Percentiles rank a stretch among this genome's conserved stretches.
phyloP scores from a whole-genome alignment of 2,329 filamentous ascomycete species.

The Aquanectria penicillioides region DNA sequence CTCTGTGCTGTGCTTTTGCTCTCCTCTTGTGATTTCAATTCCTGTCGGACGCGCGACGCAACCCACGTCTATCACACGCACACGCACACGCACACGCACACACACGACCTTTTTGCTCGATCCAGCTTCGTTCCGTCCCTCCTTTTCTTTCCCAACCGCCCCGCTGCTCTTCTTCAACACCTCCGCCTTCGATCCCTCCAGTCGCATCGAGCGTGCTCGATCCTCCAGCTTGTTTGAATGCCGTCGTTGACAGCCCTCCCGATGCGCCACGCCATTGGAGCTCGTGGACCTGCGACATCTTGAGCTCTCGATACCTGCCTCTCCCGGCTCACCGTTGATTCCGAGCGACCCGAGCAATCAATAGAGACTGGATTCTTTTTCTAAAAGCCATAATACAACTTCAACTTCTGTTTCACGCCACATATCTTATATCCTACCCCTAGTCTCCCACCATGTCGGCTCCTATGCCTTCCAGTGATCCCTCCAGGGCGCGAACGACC shows the following conservation, averaged over 20 bases:
- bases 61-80: not conserved
- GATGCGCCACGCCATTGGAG: conserved; percentile 40
- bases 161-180: not conserved
- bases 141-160: not conserved
- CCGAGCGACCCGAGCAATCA: conserved; percentile 8
- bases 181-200: not conserved
- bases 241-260: conserved; percentile 29
- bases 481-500: conserved; percentile 29
- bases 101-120: not conserved
- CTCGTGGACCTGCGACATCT: conserved; percentile 35
- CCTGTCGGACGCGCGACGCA: no score
- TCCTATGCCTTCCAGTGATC: conserved; percentile 34
- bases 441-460: conserved; percentile 30
- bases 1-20: not conserved
- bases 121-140: conserved; percentile 1
- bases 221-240: conserved; percentile 33
- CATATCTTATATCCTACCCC: no score
- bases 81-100: not conserved
- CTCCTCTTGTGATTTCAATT: conserved; percentile 6
- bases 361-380: not conserved
- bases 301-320: conserved; percentile 20
- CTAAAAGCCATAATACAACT: not conserved
- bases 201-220: not conserved
- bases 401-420: conserved; percentile 22
- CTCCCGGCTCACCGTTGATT: no score